phyloP scores from a whole-genome alignment of 164 flowering plant genomes.

The Magnolia sinica region DNA sequence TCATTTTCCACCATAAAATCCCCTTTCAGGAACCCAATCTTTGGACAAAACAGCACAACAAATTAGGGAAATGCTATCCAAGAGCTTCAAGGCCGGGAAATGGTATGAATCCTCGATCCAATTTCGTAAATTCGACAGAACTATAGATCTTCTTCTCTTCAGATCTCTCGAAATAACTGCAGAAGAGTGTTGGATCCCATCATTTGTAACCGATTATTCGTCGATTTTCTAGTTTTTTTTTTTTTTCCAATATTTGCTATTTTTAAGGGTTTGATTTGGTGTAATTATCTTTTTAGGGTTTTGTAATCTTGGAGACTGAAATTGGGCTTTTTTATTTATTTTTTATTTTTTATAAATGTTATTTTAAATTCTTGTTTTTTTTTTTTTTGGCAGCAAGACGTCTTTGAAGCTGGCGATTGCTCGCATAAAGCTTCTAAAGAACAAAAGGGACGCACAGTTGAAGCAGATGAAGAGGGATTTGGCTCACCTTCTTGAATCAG shows the following conservation, averaged over 20 bases:
- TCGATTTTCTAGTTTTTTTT: not conserved
- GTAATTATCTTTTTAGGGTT: constrained; percentile 12
- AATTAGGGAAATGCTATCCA: constrained; percentile 12
- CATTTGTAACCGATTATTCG: not conserved
- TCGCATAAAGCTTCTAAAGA: constrained; percentile 80
- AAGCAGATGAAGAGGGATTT: constrained; percentile 74
- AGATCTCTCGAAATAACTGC: not conserved
- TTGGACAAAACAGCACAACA: not conserved
- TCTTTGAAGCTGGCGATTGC: constrained; percentile 70
- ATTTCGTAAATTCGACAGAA: not conserved
- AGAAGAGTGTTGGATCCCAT: not conserved
- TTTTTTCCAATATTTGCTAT: not conserved
- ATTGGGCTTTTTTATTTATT: not conserved
- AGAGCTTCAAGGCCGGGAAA: constrained; percentile 84
- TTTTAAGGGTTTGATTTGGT: constrained; percentile 10
- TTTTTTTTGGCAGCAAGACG: constrained; percentile 58
- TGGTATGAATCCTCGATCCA: constrained; percentile 38
- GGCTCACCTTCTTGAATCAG: constrained; percentile 80
- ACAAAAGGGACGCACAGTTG: constrained; percentile 63
- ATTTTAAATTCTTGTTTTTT: not conserved
- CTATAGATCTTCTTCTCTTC: not conserved
- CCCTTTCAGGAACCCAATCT: not conserved
- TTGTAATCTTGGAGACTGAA: not conserved
- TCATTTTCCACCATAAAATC: too few species aligned
- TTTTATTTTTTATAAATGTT: too few species aligned